Conservation (phyloP, 495 filamentous ascomycete species). For the Bryoglossum gracile region DNA sequence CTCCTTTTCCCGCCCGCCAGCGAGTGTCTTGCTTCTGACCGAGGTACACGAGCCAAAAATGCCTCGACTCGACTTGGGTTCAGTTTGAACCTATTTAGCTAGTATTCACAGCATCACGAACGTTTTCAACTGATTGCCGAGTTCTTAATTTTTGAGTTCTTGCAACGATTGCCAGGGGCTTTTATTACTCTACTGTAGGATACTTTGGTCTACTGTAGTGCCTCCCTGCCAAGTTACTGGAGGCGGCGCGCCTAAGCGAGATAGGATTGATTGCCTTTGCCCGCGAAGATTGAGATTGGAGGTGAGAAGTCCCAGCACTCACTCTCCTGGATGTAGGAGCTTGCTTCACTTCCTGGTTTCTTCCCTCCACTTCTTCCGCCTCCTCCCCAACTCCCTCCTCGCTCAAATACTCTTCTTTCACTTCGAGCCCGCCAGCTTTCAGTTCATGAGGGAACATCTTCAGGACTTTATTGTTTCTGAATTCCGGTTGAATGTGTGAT, state of each 20-base stretch:
- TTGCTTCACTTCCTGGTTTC: not conserved
- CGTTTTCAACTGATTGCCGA: no score
- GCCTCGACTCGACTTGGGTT: no score
- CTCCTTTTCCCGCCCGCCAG: no score
- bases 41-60: no score
- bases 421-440: slow-evolving; percentile 3
- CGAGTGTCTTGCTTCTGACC: no score
- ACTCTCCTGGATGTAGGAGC: not conserved
- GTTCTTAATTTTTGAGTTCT: no score
- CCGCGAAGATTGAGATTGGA: not conserved
- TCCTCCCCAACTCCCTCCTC: not conserved
- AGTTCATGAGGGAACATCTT: not conserved
- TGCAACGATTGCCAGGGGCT: no score
- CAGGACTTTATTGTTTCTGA: slow-evolving; percentile 12
- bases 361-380: not conserved
- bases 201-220: not conserved
- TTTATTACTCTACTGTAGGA: no score
- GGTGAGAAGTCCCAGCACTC: not conserved
- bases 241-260: slow-evolving; percentile 2
- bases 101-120: no score
- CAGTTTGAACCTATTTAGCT: no score
- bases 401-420: not conserved
- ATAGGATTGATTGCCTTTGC: no score
- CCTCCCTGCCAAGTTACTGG: not conserved
- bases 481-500: not conserved